Conservation (phyloP, 306 rosid species). For the Bauhinia variegata region DNA sequence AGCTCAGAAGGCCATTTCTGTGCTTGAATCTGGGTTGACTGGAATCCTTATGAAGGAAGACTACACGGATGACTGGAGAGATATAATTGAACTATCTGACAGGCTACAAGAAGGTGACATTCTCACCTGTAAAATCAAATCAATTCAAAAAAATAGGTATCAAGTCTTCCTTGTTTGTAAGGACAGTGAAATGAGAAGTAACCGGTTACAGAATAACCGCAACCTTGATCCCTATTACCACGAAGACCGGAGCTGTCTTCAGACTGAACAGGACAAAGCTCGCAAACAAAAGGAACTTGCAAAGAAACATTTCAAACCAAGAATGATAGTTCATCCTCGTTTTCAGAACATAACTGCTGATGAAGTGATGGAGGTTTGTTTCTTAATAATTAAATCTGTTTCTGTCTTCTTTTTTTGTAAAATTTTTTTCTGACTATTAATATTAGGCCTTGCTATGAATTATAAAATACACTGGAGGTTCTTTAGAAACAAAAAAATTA, state of each 20-base stretch:
- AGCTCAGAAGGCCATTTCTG: slow-evolving; percentile 86
- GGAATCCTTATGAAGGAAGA: slow-evolving; percentile 97
- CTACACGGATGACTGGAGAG: slow-evolving; percentile 88
- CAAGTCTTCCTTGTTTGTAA: slow-evolving; percentile 87
- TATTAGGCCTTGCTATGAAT: slow-evolving; percentile 9
- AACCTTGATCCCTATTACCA: slow-evolving; percentile 73
- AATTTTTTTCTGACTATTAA: not conserved
- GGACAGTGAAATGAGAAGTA: slow-evolving; percentile 92
- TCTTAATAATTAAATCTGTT: slow-evolving; percentile 14
- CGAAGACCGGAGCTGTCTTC: slow-evolving; percentile 81
- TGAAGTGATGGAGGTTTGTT: slow-evolving; percentile 90
- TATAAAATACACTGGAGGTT: not conserved
- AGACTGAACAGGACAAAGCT: slow-evolving; percentile 80
- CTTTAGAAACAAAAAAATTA: no score
- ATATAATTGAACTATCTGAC: slow-evolving; percentile 79
- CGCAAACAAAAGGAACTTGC: slow-evolving; percentile 92
- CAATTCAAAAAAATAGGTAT: slow-evolving; percentile 91
- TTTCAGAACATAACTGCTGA: slow-evolving; percentile 96
- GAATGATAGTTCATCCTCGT: slow-evolving; percentile 99
- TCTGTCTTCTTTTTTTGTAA: not conserved
- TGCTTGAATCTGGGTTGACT: slow-evolving; percentile 92
- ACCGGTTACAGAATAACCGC: slow-evolving; percentile 58
- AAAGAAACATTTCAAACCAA: slow-evolving; percentile 91
- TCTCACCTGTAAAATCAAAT: slow-evolving; percentile 92
- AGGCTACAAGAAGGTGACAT: slow-evolving; percentile 86